Percentiles rank a stretch among this genome's conserved stretches.
These are phyloP conservation scores for Jamesozyma gamospora DNA, from an alignment of 805 yeast species.

Conservation along the genomic window DNA sequence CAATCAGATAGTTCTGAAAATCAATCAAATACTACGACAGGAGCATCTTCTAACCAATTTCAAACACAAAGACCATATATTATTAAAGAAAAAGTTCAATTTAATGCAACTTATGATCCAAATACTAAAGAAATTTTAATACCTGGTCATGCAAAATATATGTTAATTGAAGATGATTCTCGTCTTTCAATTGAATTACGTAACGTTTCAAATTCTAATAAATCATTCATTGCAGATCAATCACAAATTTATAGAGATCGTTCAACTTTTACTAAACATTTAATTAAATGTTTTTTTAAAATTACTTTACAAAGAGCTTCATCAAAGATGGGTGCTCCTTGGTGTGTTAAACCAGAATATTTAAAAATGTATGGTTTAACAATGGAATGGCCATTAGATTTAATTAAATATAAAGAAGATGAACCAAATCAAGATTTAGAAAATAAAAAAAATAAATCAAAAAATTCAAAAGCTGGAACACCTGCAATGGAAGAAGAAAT, in stretches of 20 bases:
- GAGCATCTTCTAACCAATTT: slow-evolving; percentile 3
- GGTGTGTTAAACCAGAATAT: slow-evolving; percentile 79
- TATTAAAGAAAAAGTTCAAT: slow-evolving; percentile 79
- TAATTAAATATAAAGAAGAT: slow-evolving; percentile 26
- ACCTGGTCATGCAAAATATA: slow-evolving; percentile 56
- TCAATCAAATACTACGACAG: background rate
- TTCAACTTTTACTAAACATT: slow-evolving; percentile 78
- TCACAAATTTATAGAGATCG: slow-evolving; percentile 72
- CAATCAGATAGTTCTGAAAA: background rate
- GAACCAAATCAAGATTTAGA: slow-evolving; percentile 7
- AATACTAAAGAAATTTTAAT: slow-evolving; percentile 29
- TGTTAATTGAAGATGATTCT: slow-evolving; percentile 45
- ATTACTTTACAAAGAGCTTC: slow-evolving; percentile 59
- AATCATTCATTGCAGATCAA: slow-evolving; percentile 63
- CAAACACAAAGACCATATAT: slow-evolving; percentile 34
- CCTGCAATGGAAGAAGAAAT: background rate
- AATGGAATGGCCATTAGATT: slow-evolving; percentile 28
- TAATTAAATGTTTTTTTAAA: slow-evolving; percentile 80
- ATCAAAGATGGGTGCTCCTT: slow-evolving; percentile 84
- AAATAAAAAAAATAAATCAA: background rate
- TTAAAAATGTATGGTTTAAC: slow-evolving; percentile 27
- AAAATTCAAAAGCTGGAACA: background rate
- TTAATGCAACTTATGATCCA: slow-evolving; percentile 38
- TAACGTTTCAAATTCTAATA: slow-evolving; percentile 26
- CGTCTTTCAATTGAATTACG: background rate